phyloP scores from a whole-genome alignment of 179 eudicot species.

The Drosera spatulata region DNA sequence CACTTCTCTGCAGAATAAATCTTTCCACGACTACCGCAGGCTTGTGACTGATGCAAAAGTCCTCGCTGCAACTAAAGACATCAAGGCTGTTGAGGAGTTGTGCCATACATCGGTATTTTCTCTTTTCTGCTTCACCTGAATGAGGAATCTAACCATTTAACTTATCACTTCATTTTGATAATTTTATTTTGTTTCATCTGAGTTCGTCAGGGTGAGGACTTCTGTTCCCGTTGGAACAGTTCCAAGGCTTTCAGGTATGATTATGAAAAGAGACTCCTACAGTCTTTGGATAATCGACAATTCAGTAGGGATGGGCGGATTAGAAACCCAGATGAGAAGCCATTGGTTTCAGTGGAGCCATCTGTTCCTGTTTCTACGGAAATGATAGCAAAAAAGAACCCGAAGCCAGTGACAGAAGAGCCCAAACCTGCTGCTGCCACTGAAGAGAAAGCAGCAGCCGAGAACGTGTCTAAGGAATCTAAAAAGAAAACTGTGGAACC shows the following conservation, averaged over 20 bases:
- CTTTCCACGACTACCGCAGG: conserved; percentile 31
- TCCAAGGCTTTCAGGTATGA: conserved; percentile 66
- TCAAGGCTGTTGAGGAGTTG: conserved; percentile 51
- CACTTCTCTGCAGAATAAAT: conserved; percentile 35
- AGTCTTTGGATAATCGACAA: conserved; percentile 64
- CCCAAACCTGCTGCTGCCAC: conserved; percentile 9
- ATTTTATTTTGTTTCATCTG: neutral
- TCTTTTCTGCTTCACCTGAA: neutral
- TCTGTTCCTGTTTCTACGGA: conserved; percentile 20
- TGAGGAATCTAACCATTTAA: neutral
- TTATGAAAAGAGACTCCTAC: conserved; percentile 63
- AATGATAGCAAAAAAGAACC: conserved; percentile 6
- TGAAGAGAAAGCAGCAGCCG: conserved; percentile 17
- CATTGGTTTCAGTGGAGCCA: conserved; percentile 29
- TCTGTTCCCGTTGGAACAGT: conserved; percentile 62
- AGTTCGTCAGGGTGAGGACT: conserved; percentile 49
- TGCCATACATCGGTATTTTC: conserved; percentile 35
- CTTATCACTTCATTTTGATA: neutral
- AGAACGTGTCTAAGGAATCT: conserved; percentile 22
- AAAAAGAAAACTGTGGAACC: conserved; percentile 25
- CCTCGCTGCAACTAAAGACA: conserved; percentile 60
- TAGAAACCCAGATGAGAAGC: conserved; percentile 85
- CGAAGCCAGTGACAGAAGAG: conserved; percentile 46
- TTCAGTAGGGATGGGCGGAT: conserved; percentile 75
- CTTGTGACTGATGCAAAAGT: conserved; percentile 34